phyloP scores from a whole-genome alignment of 805 yeast genomes.

The Starmerella potacharoeniae region DNA sequence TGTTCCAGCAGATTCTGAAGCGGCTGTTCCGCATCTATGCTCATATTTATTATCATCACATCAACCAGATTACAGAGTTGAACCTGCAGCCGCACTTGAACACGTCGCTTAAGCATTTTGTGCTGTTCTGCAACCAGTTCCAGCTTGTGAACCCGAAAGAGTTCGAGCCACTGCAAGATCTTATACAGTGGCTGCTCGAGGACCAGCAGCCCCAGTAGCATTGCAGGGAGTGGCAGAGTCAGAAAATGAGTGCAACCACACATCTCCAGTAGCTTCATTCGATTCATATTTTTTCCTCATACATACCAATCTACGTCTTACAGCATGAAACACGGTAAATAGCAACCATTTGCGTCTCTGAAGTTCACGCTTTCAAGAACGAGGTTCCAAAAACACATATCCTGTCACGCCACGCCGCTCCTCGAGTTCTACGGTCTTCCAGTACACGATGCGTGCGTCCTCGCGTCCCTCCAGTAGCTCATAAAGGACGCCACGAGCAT shows the following conservation, averaged over 20 bases:
- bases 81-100: conserved; percentile 88
- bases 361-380: not conserved
- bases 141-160: conserved; percentile 65
- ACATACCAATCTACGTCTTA: too few relatives aligned
- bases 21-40: conserved; percentile 91
- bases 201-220: conserved; percentile 20
- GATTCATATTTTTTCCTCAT: too few relatives aligned
- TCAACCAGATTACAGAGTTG: conserved; percentile 84
- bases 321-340: too few relatives aligned
- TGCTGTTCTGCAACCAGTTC: conserved; percentile 76
- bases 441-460: conserved; percentile 39
- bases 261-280: too few relatives aligned
- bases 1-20: conserved; percentile 78
- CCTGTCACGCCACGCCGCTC: conserved; percentile 18
- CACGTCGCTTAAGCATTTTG: conserved; percentile 89
- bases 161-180: conserved; percentile 82
- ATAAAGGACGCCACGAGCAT: conserved; percentile 51
- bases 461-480: conserved; percentile 45
- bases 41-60: conserved; percentile 95
- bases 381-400: conserved; percentile 5
- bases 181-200: conserved; percentile 57
- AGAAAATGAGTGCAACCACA: too few relatives aligned
- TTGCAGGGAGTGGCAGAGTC: too few relatives aligned
- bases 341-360: not conserved
- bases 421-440: conserved; percentile 32